Conservation (phyloP, 805 yeast genomes). For the Myxozyma vanderwaltii region DNA sequence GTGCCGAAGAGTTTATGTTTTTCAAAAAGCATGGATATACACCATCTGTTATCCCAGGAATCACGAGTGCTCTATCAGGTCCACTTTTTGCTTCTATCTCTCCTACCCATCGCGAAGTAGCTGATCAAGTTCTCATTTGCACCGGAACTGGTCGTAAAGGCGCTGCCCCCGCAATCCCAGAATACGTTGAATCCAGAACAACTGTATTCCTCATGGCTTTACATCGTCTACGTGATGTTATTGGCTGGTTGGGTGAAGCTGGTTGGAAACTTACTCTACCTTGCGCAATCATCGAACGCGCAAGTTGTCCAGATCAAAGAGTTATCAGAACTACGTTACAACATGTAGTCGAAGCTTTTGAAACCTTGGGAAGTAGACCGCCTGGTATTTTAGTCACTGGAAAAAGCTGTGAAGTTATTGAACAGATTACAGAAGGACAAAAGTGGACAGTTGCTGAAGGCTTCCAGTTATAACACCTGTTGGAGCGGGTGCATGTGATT, state of each 20-base stretch:
- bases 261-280: slow-evolving; percentile 75
- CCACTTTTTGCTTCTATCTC: slow-evolving; percentile 82
- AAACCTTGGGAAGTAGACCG: slow-evolving; percentile 80
- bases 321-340: slow-evolving; percentile 71
- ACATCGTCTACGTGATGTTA: slow-evolving; percentile 58
- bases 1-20: slow-evolving; percentile 84
- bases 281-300: slow-evolving; percentile 84
- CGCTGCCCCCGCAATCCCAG: slow-evolving; percentile 74
- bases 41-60: slow-evolving; percentile 81
- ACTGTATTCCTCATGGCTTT: slow-evolving; percentile 88
- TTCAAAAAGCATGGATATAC: slow-evolving; percentile 67
- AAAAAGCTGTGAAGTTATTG: slow-evolving; percentile 64
- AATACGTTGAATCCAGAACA: slow-evolving; percentile 70
- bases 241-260: slow-evolving; percentile 50
- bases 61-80: slow-evolving; percentile 86
- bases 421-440: slow-evolving; percentile 35
- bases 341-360: slow-evolving; percentile 70
- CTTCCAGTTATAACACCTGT: slow-evolving; percentile 8
- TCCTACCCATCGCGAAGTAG: slow-evolving; percentile 87
- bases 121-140: slow-evolving; percentile 89
- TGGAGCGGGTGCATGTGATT: too few relatives aligned
- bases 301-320: slow-evolving; percentile 91
- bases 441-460: slow-evolving; percentile 57
- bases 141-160: slow-evolving; percentile 95
- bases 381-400: slow-evolving; percentile 91